These are phyloP conservation scores for Aspergillus alliaceus DNA, from an alignment of 2,329 filamentous ascomycete genomes.

Conservation along the genomic window DNA sequence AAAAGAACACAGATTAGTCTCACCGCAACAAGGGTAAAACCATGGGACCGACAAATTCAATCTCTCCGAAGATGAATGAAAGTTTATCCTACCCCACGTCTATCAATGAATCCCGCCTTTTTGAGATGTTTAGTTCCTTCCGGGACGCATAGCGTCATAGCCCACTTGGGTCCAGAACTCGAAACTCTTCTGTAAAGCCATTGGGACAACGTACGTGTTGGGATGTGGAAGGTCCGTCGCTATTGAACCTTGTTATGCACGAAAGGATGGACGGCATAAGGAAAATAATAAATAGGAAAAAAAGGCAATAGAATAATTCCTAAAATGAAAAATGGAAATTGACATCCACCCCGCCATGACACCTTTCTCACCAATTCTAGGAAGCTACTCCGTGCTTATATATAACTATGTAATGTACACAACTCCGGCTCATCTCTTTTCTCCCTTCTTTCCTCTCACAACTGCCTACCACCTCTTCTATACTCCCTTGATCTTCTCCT, in stretches of 20 bases:
- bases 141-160: constrained; percentile 18
- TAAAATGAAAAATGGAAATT: neutral
- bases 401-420: neutral
- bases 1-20: neutral
- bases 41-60: neutral
- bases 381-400: neutral
- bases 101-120: constrained; percentile 3
- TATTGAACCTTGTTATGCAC: constrained; percentile 1
- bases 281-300: neutral
- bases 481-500: neutral
- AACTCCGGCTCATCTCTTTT: neutral
- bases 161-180: constrained; percentile 1
- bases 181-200: neutral
- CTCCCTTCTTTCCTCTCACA: neutral
- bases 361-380: neutral
- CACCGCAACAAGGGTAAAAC: neutral
- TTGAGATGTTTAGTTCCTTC: constrained; percentile 6
- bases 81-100: constrained; percentile 4
- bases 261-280: neutral
- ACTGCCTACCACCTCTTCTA: neutral
- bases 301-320: neutral
- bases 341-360: neutral
- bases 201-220: neutral
- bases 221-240: constrained; percentile 1
- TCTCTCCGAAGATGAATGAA: neutral